Conservation (phyloP, 78 protist genomes). For the Bodo saltans region DNA sequence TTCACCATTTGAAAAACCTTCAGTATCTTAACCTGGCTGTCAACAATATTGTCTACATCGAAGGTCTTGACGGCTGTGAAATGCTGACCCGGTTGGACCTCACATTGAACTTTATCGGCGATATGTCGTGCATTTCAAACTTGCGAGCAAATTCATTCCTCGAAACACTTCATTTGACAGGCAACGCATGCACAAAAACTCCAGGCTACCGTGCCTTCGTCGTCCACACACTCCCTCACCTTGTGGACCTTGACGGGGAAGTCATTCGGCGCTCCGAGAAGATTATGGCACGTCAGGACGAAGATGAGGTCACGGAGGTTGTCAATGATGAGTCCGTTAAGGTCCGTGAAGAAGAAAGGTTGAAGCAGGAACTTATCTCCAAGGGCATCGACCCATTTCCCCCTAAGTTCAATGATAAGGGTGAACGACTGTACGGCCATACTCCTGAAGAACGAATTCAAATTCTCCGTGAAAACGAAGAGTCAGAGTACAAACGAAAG, state of each 20-base stretch:
- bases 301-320: neutral
- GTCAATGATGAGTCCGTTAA: neutral
- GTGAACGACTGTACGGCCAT: constrained; percentile 31
- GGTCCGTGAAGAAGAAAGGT: neutral
- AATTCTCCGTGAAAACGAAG: neutral
- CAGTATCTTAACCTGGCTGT: constrained; percentile 71
- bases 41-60: constrained; percentile 56
- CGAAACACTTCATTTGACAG: constrained; percentile 48
- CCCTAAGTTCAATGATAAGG: constrained; percentile 20
- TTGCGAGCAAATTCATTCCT: constrained; percentile 41
- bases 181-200: constrained; percentile 64
- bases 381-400: neutral
- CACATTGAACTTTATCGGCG: constrained; percentile 70
- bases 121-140: constrained; percentile 25
- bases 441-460: constrained; percentile 7
- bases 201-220: constrained; percentile 57
- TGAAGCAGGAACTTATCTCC: neutral
- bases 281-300: constrained; percentile 41
- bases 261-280: constrained; percentile 40
- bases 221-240: constrained; percentile 62
- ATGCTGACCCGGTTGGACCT: constrained; percentile 64
- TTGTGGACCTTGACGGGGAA: constrained; percentile 55
- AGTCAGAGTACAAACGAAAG: neutral
- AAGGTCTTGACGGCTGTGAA: constrained; percentile 57
- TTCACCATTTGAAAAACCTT: constrained; percentile 49